Evolutionary conservation across 768 basidiomycete genomes (phyloP).

Genomic region (Podaxis rugospora): DNA sequence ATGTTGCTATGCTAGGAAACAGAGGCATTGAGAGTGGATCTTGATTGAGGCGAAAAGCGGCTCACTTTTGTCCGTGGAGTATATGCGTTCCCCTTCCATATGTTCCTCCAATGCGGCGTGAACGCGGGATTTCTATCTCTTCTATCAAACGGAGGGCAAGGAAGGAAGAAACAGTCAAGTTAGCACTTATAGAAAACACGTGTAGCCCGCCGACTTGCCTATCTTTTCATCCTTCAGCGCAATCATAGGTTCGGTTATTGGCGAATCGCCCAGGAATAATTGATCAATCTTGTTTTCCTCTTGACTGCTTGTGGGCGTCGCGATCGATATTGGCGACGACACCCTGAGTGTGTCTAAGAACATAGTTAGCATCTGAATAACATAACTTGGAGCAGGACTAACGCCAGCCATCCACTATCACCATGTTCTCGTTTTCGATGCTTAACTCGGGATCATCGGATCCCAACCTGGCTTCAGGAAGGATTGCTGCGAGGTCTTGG

Average conservation of each 20-base stretch:
- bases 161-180: background rate
- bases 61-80: slow-evolving; percentile 24
- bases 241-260: slow-evolving; percentile 37
- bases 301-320: slow-evolving; percentile 30
- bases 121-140: slow-evolving; percentile 49
- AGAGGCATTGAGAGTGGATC: background rate
- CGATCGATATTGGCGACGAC: background rate
- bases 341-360: slow-evolving; percentile 5
- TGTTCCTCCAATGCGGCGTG: slow-evolving; percentile 40
- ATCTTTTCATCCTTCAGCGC: slow-evolving; percentile 42
- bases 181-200: background rate
- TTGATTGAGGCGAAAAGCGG: background rate
- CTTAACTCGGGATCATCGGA: slow-evolving; percentile 36
- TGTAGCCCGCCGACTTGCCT: slow-evolving; percentile 30
- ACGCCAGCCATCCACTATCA: slow-evolving; percentile 66
- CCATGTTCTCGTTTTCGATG: slow-evolving; percentile 46
- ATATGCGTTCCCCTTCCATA: slow-evolving; percentile 23
- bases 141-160: slow-evolving; percentile 27
- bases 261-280: slow-evolving; percentile 45
- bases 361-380: background rate
- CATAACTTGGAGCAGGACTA: slow-evolving; percentile 19
- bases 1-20: slow-evolving; percentile 30
- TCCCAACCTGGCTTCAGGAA: slow-evolving; percentile 5
- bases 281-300: slow-evolving; percentile 49
- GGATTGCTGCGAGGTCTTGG: slow-evolving; percentile 11